These are phyloP conservation scores for Tetrahymena elliotti DNA, from an alignment of 73 alveolate species.

Conservation along the genomic window DNA sequence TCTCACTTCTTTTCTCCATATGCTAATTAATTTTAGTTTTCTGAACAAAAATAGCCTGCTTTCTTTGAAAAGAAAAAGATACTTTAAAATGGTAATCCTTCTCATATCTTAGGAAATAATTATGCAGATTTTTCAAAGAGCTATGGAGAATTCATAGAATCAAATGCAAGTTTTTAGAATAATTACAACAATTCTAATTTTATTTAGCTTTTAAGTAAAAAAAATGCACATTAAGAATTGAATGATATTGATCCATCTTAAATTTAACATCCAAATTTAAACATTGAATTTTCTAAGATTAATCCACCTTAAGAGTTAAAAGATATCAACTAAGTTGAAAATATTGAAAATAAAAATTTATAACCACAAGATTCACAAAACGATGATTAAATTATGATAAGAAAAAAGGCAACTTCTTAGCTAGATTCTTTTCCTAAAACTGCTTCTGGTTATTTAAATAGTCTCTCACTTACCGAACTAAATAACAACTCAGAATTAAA, in stretches of 20 bases:
- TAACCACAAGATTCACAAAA: neutral
- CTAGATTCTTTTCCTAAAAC: neutral
- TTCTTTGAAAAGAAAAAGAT: neutral
- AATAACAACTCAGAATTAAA: neutral
- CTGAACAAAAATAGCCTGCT: neutral
- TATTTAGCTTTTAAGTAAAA: neutral
- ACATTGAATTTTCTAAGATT: neutral
- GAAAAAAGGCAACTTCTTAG: neutral
- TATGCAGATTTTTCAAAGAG: neutral
- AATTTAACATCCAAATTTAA: neutral
- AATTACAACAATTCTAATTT: neutral
- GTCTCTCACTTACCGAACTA: neutral
- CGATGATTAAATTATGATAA: neutral
- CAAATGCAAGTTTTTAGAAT: neutral
- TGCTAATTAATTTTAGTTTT: neutral
- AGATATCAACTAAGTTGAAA: neutral
- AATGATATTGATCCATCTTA: neutral
- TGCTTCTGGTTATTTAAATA: neutral
- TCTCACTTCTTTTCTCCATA: neutral
- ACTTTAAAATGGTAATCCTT: neutral
- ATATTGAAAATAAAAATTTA: neutral
- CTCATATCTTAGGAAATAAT: neutral
- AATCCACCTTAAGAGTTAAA: neutral
- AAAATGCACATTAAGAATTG: neutral
- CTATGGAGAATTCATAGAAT: neutral